Evolutionary conservation across 352 stramenopile genomes (phyloP), one percentile per base, ranked within the genome.

Genomic region (Pythium periplocum): DNA sequence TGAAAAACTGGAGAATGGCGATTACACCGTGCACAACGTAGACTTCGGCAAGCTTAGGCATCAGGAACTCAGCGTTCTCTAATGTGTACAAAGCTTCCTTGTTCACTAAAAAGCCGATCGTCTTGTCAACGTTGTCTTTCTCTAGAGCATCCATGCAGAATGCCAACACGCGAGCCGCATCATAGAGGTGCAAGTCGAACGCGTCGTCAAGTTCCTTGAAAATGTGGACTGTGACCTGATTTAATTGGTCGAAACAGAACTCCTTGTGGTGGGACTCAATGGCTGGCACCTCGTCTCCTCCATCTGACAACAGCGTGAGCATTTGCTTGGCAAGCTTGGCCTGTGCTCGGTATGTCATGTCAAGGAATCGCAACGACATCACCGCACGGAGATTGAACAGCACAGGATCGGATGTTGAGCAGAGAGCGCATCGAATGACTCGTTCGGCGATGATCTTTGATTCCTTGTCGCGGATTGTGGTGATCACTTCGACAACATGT

Each of bases 281-380:
- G 17, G 17, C 17, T 26, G 17, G 17, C 17, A 26, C 68, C 12
- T 47, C 34, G 26, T 73, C 11, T 2, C 71, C 30, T 30, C 39
- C 52, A 0, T 66, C 55, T n/a, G 57, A 64, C 32, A 87, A 61
- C 33, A 87, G 66, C 7, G 65, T 51, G 42, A 90, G 62, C 57
- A 90, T 68, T 43, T 84, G 75, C 59, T 87, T 90, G n/a, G 79
- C 74, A 30, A 90, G 60, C 52, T 90, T 90, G 10, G 73, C 79
- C 31, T 86, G 63, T 0, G 72, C 64, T 48, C 79, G 65, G 46
- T 85, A 87, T 33, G 76, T 86, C 40, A 90, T 37, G 50, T 87
- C 79, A 30, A 90, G 49, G 42, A 71, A 73, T 4, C 71, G 68
- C 33, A 90, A 62, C 6, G 74, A 61, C 1, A 69, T 59, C n/a